phyloP scores from a whole-genome alignment of 805 yeast genomes.

The Myxozyma geophila region DNA sequence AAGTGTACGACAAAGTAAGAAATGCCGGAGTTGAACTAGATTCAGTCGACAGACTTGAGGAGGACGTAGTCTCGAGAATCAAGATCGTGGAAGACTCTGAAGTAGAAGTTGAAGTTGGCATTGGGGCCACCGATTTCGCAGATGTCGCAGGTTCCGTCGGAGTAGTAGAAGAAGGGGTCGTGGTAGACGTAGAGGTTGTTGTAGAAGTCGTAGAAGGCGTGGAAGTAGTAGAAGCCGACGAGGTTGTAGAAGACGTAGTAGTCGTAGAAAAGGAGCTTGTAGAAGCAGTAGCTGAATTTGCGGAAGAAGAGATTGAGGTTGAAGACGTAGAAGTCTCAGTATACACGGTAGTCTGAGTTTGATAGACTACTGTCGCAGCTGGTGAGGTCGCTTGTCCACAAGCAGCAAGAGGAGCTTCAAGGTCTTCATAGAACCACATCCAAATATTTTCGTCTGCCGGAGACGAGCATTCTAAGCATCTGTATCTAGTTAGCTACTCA shows the following conservation, averaged over 20 bases:
- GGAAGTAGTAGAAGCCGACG: not conserved
- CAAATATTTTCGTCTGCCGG: conserved; percentile 17
- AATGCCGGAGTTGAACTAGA: conserved; percentile 1
- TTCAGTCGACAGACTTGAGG: conserved; percentile 1
- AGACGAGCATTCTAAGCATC: conserved; percentile 20
- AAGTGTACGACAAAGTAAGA: not conserved
- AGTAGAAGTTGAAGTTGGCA: not conserved
- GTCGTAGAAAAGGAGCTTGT: not conserved
- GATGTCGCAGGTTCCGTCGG: not conserved
- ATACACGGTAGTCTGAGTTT: not conserved
- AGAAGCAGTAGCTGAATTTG: not conserved
- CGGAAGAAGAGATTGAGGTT: not conserved
- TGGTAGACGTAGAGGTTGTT: not conserved
- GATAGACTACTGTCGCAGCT: not conserved
- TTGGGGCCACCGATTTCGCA: not conserved
- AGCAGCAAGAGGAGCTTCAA: conserved; percentile 1
- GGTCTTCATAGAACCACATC: conserved; percentile 3
- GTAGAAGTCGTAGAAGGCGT: not conserved
- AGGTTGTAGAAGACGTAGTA: not conserved
- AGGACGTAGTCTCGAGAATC: conserved; percentile 8
- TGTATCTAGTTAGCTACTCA: not conserved
- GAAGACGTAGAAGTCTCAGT: not conserved
- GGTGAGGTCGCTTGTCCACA: conserved; percentile 15
- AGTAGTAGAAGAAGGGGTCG: not conserved
- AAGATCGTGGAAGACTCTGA: not conserved